Conservation (phyloP, 306 rosid genomes). For the Herpetospermum pedunculosum region DNA sequence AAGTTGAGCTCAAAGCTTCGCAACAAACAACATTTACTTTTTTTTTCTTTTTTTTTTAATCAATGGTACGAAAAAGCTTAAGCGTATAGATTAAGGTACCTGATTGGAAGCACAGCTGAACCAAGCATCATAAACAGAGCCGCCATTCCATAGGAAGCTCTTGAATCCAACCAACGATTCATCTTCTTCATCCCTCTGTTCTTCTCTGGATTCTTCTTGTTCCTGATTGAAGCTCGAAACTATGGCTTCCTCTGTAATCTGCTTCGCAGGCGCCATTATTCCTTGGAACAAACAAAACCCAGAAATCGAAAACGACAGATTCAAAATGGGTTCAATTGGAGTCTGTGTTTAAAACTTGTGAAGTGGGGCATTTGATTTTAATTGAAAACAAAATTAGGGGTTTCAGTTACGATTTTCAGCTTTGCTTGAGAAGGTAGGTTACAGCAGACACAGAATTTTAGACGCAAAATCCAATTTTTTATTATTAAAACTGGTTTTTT, state of each 20-base stretch:
- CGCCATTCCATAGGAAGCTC: constrained; percentile 52
- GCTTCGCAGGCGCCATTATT: constrained; percentile 24
- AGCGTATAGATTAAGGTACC: constrained; percentile 11
- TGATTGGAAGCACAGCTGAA: constrained; percentile 24
- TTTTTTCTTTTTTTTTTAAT: too few species aligned
- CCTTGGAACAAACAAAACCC: not conserved
- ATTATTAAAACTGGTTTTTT: not conserved
- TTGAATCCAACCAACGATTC: constrained; percentile 18
- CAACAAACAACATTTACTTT: too few species aligned
- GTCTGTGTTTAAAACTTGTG: not conserved
- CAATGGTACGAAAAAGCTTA: not conserved
- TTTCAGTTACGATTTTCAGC: not conserved
- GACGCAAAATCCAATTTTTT: not conserved
- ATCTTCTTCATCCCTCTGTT: constrained; percentile 15
- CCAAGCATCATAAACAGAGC: constrained; percentile 59
- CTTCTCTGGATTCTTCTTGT: constrained; percentile 25
- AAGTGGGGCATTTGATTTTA: not conserved
- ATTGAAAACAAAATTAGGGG: constrained; percentile 1
- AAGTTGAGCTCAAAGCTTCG: too few species aligned
- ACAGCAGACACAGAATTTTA: not conserved
- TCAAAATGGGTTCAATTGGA: not conserved
- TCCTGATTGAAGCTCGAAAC: constrained; percentile 28
- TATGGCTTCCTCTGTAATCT: constrained; percentile 39
- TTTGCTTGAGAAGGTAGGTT: constrained; percentile 10
- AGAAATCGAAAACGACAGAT: not conserved